A percentile compares a stretch with the other conserved stretches of the same genome.
Evolutionary conservation across 83 land plant species (phyloP).

Genomic region (Picea abies): DNA sequence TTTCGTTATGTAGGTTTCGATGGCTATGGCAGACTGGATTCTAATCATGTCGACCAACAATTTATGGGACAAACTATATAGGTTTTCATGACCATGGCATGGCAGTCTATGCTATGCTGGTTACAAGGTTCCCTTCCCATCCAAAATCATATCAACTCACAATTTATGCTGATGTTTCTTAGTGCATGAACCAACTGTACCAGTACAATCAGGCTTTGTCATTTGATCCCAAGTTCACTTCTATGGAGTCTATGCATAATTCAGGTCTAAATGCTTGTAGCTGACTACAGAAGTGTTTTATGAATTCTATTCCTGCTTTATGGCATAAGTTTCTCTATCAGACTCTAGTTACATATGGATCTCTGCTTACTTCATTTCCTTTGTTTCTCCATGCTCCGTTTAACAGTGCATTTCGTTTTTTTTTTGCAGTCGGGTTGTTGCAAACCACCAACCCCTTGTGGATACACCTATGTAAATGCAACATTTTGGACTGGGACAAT

Average conservation of each 20-base stretch:
- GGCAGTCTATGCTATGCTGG: background rate
- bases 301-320: background rate
- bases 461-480: conserved; percentile 65
- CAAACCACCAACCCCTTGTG: conserved; percentile 86
- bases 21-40: background rate
- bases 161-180: background rate
- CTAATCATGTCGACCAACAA: too few species aligned
- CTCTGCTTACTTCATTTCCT: background rate
- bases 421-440: conserved; percentile 84
- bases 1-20: too few species aligned
- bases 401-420: background rate
- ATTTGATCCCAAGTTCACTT: background rate
- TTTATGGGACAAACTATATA: too few species aligned
- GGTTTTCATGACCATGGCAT: too few species aligned
- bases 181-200: background rate
- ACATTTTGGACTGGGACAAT: conserved; percentile 54
- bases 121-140: background rate
- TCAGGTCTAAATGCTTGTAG: background rate
- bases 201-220: background rate
- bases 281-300: background rate
- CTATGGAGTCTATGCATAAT: background rate
- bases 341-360: background rate
- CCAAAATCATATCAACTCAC: too few species aligned
- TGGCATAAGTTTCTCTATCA: too few species aligned
- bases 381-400: background rate